Conservation (phyloP, 2,329 filamentous ascomycete genomes). For the Claviceps arundinis region DNA sequence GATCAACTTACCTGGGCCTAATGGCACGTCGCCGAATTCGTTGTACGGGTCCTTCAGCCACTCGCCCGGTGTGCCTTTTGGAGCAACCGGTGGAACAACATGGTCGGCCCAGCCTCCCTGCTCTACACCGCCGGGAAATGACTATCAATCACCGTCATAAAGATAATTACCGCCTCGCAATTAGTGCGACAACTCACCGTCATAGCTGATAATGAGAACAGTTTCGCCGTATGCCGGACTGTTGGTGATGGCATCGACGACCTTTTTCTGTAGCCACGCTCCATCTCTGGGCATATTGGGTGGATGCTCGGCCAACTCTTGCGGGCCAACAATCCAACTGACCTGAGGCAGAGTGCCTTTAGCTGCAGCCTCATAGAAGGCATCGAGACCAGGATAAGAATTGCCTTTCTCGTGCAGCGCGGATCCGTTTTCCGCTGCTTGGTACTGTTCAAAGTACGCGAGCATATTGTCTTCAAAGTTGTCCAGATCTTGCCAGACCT, state of each 20-base stretch:
- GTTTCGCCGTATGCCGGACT: slow-evolving; percentile 35
- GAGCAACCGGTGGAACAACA: slow-evolving; percentile 33
- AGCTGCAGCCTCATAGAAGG: slow-evolving; percentile 34
- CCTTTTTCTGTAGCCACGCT: slow-evolving; percentile 39
- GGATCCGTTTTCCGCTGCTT: slow-evolving; percentile 7
- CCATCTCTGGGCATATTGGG: slow-evolving; percentile 40
- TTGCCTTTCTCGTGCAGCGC: slow-evolving; percentile 14
- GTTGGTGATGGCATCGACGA: slow-evolving; percentile 34
- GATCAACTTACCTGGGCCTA: slow-evolving; percentile 14
- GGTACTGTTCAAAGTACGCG: slow-evolving; percentile 22
- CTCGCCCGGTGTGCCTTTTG: slow-evolving; percentile 33
- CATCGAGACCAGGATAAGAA: slow-evolving; percentile 30
- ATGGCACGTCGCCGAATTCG: slow-evolving; percentile 10
- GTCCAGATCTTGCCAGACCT: slow-evolving; percentile 33
- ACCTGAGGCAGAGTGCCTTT: slow-evolving; percentile 36
- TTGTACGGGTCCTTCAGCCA: slow-evolving; percentile 31
- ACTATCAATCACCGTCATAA: background rate
- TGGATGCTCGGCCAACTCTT: slow-evolving; percentile 30
- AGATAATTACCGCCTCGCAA: background rate
- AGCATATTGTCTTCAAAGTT: slow-evolving; percentile 41
- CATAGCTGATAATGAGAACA: slow-evolving; percentile 37
- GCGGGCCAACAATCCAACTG: slow-evolving; percentile 38
- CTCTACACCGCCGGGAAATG: slow-evolving; percentile 18
- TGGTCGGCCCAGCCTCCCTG: slow-evolving; percentile 42
- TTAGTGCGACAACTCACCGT: slow-evolving; percentile 19